A percentile compares a stretch with the other conserved stretches of the same genome.
phyloP scores from a whole-genome alignment of 306 rosid species.

The Medicago ruthenica region DNA sequence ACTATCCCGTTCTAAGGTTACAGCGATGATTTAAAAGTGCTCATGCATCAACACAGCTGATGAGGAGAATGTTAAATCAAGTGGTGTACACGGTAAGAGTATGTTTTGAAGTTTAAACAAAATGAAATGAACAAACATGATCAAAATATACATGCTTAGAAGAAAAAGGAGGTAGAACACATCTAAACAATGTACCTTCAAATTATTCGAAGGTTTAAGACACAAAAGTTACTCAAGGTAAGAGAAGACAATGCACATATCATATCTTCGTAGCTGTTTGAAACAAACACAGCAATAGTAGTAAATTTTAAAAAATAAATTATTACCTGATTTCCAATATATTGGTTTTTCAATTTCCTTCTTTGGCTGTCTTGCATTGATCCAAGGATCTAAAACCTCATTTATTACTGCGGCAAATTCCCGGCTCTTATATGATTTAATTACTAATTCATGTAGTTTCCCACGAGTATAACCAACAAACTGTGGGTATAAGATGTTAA shows the following conservation, averaged over 20 bases:
- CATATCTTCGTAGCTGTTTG: conserved; percentile 16
- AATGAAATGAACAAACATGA: too few species aligned
- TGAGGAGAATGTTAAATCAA: too few species aligned
- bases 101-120: too few species aligned
- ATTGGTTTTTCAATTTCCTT: conserved; percentile 82
- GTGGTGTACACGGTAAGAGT: too few species aligned
- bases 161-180: not conserved
- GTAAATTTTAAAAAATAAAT: not conserved
- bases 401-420: conserved; percentile 94
- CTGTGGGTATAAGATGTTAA: conserved; percentile 76
- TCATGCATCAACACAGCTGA: too few species aligned
- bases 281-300: not conserved
- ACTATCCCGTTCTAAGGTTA: too few species aligned
- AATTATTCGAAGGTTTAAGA: conserved; percentile 12
- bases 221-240: conserved; percentile 15
- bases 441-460: conserved; percentile 88
- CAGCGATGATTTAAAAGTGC: too few species aligned
- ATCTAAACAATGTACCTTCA: not conserved
- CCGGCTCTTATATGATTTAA: conserved; percentile 92
- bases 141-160: too few species aligned
- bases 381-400: conserved; percentile 98
- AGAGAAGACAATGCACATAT: conserved; percentile 10
- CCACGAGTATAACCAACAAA: conserved; percentile 94
- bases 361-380: conserved; percentile 90
- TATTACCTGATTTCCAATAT: conserved; percentile 84